Evolutionary conservation across 495 filamentous ascomycete genomes (phyloP).

Genomic region (Neurospora cerealis): DNA sequence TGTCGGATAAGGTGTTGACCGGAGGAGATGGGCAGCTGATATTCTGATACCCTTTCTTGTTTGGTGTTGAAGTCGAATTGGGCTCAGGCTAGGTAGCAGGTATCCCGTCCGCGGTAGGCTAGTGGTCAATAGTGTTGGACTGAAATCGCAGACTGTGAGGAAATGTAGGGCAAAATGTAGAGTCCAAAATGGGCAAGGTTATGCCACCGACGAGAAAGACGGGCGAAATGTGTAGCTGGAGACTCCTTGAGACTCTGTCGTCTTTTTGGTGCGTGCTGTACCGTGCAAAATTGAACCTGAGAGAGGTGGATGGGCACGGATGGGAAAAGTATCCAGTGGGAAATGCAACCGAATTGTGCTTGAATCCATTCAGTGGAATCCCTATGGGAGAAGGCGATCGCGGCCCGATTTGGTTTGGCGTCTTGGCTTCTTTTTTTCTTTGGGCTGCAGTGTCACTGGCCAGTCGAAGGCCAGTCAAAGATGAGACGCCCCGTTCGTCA

Average conservation of each 20-base stretch:
- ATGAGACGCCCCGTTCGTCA: background rate
- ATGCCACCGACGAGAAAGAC: background rate
- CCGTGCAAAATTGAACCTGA: background rate
- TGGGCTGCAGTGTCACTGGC: background rate
- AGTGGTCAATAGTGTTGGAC: background rate
- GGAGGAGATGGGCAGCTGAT: background rate
- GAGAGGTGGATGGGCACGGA: background rate
- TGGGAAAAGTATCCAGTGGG: background rate
- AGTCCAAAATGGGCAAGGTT: background rate
- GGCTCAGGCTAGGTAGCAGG: background rate
- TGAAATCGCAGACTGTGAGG: background rate
- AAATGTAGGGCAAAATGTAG: background rate
- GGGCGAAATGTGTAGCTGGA: background rate
- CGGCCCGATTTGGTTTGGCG: background rate
- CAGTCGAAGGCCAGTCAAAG: background rate
- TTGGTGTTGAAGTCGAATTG: background rate
- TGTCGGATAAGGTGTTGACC: background rate
- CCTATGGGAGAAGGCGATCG: background rate
- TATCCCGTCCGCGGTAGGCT: background rate
- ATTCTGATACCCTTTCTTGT: background rate
- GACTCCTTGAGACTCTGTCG: background rate
- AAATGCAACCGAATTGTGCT: background rate
- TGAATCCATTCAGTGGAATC: background rate
- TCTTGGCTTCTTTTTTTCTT: background rate
- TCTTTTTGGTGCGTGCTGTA: background rate